Conservation (phyloP, 2,329 filamentous ascomycete species). For the Dothideomycetes sp. region DNA sequence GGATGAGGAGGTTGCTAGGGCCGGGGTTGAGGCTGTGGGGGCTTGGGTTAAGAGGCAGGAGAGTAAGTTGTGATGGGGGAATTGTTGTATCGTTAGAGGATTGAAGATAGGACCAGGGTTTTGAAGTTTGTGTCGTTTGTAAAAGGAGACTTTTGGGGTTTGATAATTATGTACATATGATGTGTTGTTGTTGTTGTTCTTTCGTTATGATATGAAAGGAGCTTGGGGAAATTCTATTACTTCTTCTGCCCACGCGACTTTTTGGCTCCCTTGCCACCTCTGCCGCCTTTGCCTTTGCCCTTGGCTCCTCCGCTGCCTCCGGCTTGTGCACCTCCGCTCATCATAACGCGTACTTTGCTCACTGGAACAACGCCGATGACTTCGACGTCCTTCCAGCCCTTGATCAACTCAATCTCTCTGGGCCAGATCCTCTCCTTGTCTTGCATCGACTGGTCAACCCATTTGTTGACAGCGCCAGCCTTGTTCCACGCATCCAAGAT, state of each 20-base stretch:
- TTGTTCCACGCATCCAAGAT: constrained; percentile 72
- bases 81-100: too few relatives aligned
- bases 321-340: constrained; percentile 46
- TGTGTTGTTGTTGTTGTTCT: too few relatives aligned
- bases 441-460: constrained; percentile 37
- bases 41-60: constrained; percentile 27
- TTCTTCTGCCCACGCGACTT: too few relatives aligned
- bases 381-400: constrained; percentile 71
- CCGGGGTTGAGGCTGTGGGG: constrained; percentile 42
- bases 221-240: too few relatives aligned
- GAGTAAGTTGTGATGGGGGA: constrained; percentile 33
- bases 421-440: constrained; percentile 71
- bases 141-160: too few relatives aligned
- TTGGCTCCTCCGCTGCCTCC: constrained; percentile 35
- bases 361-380: constrained; percentile 73
- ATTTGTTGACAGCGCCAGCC: constrained; percentile 46
- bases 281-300: constrained; percentile 26
- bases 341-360: constrained; percentile 70
- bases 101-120: neutral
- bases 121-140: too few relatives aligned
- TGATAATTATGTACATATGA: too few relatives aligned
- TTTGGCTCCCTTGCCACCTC: constrained; percentile 23
- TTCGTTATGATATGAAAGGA: too few relatives aligned
- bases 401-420: constrained; percentile 74
- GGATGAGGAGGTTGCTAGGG: constrained; percentile 45